Evolutionary conservation across 208 protist species (phyloP).

Genomic region (Paratrypanosoma confusum): DNA sequence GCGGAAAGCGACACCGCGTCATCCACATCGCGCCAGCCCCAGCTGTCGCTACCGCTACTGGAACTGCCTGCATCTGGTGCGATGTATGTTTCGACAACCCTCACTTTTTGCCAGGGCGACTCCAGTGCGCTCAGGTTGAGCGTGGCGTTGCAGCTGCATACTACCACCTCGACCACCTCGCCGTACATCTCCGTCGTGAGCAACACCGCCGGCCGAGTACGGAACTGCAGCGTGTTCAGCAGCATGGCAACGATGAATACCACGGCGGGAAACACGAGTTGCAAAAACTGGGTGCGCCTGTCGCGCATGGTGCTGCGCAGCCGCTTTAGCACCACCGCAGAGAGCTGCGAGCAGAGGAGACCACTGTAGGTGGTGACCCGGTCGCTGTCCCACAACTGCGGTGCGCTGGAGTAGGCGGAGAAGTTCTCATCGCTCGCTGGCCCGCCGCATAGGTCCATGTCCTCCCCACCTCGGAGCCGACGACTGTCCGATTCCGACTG

Average conservation of each 20-base stretch:
- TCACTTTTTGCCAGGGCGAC: too few species aligned
- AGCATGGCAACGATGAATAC: slow-evolving; percentile 64
- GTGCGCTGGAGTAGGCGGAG: not conserved
- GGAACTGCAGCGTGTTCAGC: slow-evolving; percentile 38
- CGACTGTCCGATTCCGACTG: too few species aligned
- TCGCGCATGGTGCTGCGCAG: slow-evolving; percentile 42
- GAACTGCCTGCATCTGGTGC: too few species aligned
- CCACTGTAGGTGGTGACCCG: slow-evolving; percentile 6
- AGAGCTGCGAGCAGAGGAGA: slow-evolving; percentile 38
- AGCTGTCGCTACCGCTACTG: too few species aligned
- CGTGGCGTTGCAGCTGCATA: slow-evolving; percentile 18
- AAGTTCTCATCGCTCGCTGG: too few species aligned
- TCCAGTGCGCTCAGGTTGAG: too few species aligned
- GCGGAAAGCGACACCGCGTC: slow-evolving; percentile 11
- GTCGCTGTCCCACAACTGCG: slow-evolving; percentile 25
- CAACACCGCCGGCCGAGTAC: slow-evolving; percentile 11
- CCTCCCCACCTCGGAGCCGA: too few species aligned
- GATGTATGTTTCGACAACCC: too few species aligned
- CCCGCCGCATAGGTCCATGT: too few species aligned
- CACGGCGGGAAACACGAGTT: slow-evolving; percentile 55
- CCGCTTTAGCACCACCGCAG: slow-evolving; percentile 47
- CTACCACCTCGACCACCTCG: slow-evolving; percentile 14
- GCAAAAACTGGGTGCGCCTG: slow-evolving; percentile 53
- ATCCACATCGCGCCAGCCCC: too few species aligned
- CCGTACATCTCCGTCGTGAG: slow-evolving; percentile 22